These are phyloP conservation scores for Ophiocordyceps sinensis DNA, from an alignment of 2,329 filamentous ascomycete species.

Conservation along the genomic window DNA sequence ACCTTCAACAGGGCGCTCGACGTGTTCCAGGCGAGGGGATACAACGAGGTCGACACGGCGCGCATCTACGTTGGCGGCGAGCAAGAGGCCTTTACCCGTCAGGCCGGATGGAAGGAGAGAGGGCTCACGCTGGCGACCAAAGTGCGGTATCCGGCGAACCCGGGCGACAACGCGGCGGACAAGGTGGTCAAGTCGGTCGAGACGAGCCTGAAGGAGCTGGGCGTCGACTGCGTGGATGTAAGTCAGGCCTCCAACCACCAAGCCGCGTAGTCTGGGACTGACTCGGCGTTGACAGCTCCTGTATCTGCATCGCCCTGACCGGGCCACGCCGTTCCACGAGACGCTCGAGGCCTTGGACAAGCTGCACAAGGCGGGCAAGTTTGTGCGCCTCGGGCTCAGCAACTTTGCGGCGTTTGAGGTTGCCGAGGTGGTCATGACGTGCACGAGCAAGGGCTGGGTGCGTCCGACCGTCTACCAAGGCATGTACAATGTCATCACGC, in stretches of 20 bases:
- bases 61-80: constrained; percentile 55
- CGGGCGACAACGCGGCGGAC: constrained; percentile 47
- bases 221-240: constrained; percentile 57
- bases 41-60: constrained; percentile 77
- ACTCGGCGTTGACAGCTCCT: constrained; percentile 14
- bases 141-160: constrained; percentile 43
- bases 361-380: constrained; percentile 75
- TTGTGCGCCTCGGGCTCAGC: constrained; percentile 63
- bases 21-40: constrained; percentile 62
- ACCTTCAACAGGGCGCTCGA: constrained; percentile 62
- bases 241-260: constrained; percentile 10
- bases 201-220: constrained; percentile 55
- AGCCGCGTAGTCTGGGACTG: background rate
- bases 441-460: constrained; percentile 68
- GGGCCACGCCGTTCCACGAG: constrained; percentile 60
- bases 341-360: constrained; percentile 66
- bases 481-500: constrained; percentile 75
- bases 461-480: constrained; percentile 73
- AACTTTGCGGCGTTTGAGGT: constrained; percentile 85
- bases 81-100: constrained; percentile 66
- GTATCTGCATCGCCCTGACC: constrained; percentile 30
- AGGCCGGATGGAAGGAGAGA: constrained; percentile 65
- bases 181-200: constrained; percentile 52
- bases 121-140: constrained; percentile 71
- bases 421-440: constrained; percentile 68